Evolutionary conservation across 176 grass and related monocot genomes (phyloP).

Genomic region (Sorghum bicolor): Sorghum_bicolor_NCBIv3 NC_012879.2:5135001-5135500

Average conservation of each 20-base stretch:
- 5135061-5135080: conserved; percentile 33
- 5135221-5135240: conserved; percentile 41
- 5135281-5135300: conserved; percentile 19
- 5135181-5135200: conserved; percentile 47
- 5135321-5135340: conserved; percentile 41
- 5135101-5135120: conserved; percentile 21
- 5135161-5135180: conserved; percentile 38
- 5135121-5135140: conserved; percentile 34
- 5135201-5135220: conserved; percentile 36
- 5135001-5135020: conserved; percentile 24
- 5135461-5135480: neutral
- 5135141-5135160: conserved; percentile 58
- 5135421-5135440: conserved; percentile 93
- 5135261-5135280: conserved; percentile 35
- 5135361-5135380: conserved; percentile 50
- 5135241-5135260: conserved; percentile 26
- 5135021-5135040: conserved; percentile 29
- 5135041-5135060: conserved; percentile 31
- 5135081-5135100: conserved; percentile 39
- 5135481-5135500: neutral
- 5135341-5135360: conserved; percentile 50
- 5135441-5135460: conserved; percentile 13
- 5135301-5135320: conserved; percentile 38
- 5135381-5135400: conserved; percentile 56
- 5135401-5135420: conserved; percentile 70